A percentile compares a stretch with the other conserved stretches of the same genome.
Conservation (phyloP, 768 basidiomycete species). For the Leccinum incarnatum region DNA sequence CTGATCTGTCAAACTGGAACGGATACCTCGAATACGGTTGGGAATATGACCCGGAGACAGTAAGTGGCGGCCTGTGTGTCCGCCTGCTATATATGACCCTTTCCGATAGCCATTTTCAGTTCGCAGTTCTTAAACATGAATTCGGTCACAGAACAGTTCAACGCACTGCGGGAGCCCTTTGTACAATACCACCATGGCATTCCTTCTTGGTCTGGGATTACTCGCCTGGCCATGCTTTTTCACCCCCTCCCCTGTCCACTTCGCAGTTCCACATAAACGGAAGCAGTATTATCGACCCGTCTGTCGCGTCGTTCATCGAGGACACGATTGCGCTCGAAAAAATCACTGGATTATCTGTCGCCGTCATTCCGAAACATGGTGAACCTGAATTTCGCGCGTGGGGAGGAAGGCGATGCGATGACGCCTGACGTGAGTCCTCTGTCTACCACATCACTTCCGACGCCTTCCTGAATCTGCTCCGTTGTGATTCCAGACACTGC, state of each 20-base stretch:
- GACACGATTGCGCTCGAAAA: slow-evolving; percentile 20
- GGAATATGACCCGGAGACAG: neutral
- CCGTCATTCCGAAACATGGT: slow-evolving; percentile 25
- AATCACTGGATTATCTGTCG: slow-evolving; percentile 32
- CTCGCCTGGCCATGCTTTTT: neutral
- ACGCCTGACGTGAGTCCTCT: slow-evolving; percentile 29
- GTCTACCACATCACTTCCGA: neutral
- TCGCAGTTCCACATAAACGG: neutral
- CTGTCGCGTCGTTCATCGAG: slow-evolving; percentile 18
- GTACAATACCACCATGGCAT: neutral
- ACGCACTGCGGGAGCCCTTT: neutral
- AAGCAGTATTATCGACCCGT: slow-evolving; percentile 12
- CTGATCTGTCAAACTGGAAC: too few relatives aligned
- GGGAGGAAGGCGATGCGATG: slow-evolving; percentile 37
- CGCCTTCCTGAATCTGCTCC: neutral
- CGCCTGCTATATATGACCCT: neutral
- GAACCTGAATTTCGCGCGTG: slow-evolving; percentile 30
- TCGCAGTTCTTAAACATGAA: neutral
- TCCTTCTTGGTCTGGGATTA: neutral
- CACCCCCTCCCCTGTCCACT: neutral
- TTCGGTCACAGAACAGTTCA: neutral
- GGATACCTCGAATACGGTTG: too few relatives aligned
- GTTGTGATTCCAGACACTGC: slow-evolving; percentile 29
- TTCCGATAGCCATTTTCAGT: neutral
- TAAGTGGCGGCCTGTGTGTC: neutral